Conservation (phyloP, 139 green algal species). For the Micractinium sp. region DNA sequence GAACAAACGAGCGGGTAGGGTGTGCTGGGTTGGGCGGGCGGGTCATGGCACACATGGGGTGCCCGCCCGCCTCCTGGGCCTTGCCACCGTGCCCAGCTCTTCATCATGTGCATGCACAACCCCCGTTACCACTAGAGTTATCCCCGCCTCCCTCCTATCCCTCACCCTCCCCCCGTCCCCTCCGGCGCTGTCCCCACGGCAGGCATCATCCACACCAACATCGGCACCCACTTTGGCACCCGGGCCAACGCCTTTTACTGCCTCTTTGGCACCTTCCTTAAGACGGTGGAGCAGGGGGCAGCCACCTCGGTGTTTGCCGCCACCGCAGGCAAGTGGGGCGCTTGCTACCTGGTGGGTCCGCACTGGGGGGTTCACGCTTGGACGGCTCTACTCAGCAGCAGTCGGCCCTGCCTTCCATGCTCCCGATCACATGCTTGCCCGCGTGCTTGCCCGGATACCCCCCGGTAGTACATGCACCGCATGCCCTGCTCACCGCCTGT, state of each 20-base stretch:
- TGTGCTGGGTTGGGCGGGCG: neutral
- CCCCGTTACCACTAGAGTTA: too few relatives aligned
- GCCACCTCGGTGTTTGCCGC: slow-evolving; percentile 9
- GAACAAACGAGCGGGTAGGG: too few relatives aligned
- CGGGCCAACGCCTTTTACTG: neutral
- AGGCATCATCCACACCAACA: slow-evolving; percentile 16
- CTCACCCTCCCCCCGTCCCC: neutral
- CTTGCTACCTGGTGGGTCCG: neutral
- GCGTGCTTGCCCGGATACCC: too few relatives aligned
- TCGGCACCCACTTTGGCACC: neutral
- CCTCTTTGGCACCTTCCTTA: neutral
- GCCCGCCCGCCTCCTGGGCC: neutral
- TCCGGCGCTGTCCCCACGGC: neutral
- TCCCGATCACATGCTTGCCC: too few relatives aligned
- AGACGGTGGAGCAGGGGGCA: neutral
- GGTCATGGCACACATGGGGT: neutral
- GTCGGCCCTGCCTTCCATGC: too few relatives aligned
- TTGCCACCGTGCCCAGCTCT: neutral
- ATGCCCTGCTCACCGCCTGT: neutral
- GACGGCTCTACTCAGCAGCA: too few relatives aligned
- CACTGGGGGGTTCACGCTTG: too few relatives aligned
- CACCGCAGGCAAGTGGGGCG: neutral
- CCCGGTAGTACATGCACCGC: too few relatives aligned
- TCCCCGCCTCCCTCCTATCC: too few relatives aligned
- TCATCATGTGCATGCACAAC: neutral